Base-by-base conservation (phyloP, 495 filamentous ascomycete genomes). In the Xylaria acuta region DNA sequence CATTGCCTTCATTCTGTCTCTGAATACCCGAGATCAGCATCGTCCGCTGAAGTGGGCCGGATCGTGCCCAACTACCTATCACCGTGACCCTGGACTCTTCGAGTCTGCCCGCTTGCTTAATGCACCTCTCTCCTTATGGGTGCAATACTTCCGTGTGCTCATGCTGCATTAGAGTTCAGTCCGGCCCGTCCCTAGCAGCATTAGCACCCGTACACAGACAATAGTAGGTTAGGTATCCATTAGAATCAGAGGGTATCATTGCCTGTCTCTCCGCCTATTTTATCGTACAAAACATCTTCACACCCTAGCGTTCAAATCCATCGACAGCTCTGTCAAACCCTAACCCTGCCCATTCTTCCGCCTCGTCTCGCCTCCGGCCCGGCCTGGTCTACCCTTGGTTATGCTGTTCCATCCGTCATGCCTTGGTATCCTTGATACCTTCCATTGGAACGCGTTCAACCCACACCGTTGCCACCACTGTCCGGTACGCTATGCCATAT, bases 211-310 rank as follows among this genome's bases (percentile, higher is more conserved):
- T 40, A 64, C 53, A 53, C 40, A 7, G 16, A 40, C 20, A 49
- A 49, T 22, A 49, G 5, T 18, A 32, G 11, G 54, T 25, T 18
- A 32, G 11, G 54, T 25, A 49, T 70, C 43, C 45, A 36, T 77
- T 69, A 63, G 73, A 79, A 79, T 67, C 73, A 75, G 77, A 75
- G 77, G 76, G 77, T 79, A 79, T 79, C 77, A 77, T 79, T 77
- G 77, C 75, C 72, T 76, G 73, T 79, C 75, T 65, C 63, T 65
- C 41, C 41, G n/a, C 36, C 20, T 75, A 22, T 69, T 74, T 69
- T 76, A 79, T 79, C 74, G 73, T 79, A 79, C 77, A 79, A 59
- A 22, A 56, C 49, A 45, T 58, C n/a, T 43, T 22, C 25, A 22
- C 25, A 64, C 22, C 59, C 59, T 49, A 59, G 68, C 45, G 8